Percentiles rank a stretch among this genome's conserved stretches.
Evolutionary conservation across 306 rosid genomes (phyloP).

Genomic region (Quercus dentata): DNA sequence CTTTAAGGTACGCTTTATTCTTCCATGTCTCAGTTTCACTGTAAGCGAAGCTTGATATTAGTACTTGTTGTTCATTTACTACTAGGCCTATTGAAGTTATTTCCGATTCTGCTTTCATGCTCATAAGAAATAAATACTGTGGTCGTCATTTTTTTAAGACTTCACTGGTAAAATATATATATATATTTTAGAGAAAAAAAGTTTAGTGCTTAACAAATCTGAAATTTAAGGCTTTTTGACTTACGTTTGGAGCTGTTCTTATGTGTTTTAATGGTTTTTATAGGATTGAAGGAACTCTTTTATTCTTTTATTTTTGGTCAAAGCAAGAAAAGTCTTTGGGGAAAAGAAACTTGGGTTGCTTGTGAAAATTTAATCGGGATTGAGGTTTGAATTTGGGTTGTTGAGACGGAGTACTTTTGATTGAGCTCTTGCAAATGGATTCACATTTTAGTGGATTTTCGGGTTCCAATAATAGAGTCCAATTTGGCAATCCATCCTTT

Average conservation of each 20-base stretch:
- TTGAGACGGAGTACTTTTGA: background rate
- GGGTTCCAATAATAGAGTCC: conserved; percentile 43
- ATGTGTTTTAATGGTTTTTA: conserved; percentile 12
- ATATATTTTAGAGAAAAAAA: too few relatives aligned
- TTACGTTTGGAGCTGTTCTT: conserved; percentile 17
- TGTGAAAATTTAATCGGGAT: background rate
- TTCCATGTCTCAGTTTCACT: conserved; percentile 6
- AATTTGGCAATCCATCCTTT: conserved; percentile 40
- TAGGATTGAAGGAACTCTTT: conserved; percentile 26
- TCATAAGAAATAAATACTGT: background rate
- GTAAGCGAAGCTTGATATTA: background rate
- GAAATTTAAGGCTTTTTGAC: conserved; percentile 8
- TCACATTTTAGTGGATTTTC: conserved; percentile 27
- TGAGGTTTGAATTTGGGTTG: conserved; percentile 22
- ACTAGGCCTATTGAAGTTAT: background rate
- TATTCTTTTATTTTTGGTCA: background rate
- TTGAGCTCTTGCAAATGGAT: conserved; percentile 45
- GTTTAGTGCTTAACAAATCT: background rate
- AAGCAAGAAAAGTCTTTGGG: background rate
- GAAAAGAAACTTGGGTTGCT: conserved; percentile 8
- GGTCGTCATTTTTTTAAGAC: background rate
- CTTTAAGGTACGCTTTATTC: conserved; percentile 7
- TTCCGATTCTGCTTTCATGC: background rate
- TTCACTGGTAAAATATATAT: background rate
- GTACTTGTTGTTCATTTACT: background rate